Evolutionary conservation across 345 rosid genomes (phyloP).

Genomic region (Punica granatum): DNA sequence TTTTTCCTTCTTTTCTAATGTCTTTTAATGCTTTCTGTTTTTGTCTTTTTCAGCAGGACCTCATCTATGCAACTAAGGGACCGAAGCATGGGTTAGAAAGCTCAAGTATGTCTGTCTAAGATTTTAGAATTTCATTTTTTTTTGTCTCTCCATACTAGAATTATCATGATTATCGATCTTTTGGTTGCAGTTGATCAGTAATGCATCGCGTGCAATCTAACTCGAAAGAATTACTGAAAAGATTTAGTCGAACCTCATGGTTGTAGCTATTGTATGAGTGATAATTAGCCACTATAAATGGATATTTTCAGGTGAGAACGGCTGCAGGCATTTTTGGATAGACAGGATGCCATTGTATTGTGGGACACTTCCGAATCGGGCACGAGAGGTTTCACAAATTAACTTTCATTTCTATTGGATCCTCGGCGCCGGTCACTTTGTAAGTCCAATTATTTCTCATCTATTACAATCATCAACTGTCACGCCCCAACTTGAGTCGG

Average conservation of each 20-base stretch:
- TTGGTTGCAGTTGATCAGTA: not conserved
- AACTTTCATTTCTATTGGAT: constrained; percentile 85
- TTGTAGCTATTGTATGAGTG: too few relatives aligned
- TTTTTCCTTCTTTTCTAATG: not conserved
- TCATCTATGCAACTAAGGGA: constrained; percentile 74
- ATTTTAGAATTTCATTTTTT: too few relatives aligned
- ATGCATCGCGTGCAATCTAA: too few relatives aligned
- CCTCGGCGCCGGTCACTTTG: constrained; percentile 96
- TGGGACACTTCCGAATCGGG: constrained; percentile 20
- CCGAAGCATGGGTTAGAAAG: constrained; percentile 85
- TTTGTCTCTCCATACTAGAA: too few relatives aligned
- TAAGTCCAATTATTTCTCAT: constrained; percentile 26
- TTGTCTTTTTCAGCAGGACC: constrained; percentile 46
- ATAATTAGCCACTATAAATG: too few relatives aligned
- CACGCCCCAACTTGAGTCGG: too few relatives aligned
- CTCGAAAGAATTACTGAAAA: not conserved
- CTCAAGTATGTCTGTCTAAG: constrained; percentile 65
- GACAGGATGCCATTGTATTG: constrained; percentile 53
- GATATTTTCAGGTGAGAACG: constrained; percentile 63
- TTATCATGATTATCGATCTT: not conserved
- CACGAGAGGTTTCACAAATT: constrained; percentile 69
- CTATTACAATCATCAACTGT: not conserved
- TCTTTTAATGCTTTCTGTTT: not conserved
- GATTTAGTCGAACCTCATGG: too few relatives aligned
- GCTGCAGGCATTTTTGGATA: constrained; percentile 29